Evolutionary conservation across 345 rosid genomes (phyloP), one percentile per base, ranked within the genome.

Genomic region (Melastoma malabathricum): DNA sequence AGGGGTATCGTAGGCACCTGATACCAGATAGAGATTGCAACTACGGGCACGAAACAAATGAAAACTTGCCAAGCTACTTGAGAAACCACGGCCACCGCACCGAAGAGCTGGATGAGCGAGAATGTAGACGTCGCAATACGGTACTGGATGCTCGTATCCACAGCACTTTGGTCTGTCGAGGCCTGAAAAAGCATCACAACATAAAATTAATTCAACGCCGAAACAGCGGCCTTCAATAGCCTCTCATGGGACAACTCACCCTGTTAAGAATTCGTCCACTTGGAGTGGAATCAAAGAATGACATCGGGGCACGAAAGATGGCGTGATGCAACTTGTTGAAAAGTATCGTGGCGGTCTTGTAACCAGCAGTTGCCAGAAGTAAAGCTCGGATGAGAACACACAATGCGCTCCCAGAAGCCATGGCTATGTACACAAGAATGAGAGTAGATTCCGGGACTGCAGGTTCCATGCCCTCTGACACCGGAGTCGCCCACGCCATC

Each of bases 1-100:
- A 43, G 10, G 23, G 57, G 14, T 15, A 29, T 5, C 22, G 61
- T 22, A 34, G 54, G 61, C 75, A 84, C 97, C 95, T 82, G 89
- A 61, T 77, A 83, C 95, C 84, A 83, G 55, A 85, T 55, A 62
- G 76, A 76, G 57, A 63, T 50, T 39, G 87, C 65, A 60, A 79
- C 64, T 31, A 77, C 75, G 4, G 95, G 97, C 50, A 89, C 71
- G 57, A 81, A 85, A 46, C 77, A 66, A 14, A 85, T 59, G 58
- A 89, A 83, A 46, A 89, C 72, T 63, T 80, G 82, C 93, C 95
- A 89, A 15, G 87, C 80, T 52, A 73, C 93, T 60, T 81, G 89
- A 50, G 89, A 81, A 85, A 83, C 81, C 56, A 89, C 83, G 13
- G 67, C 84, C 49, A 89, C 75, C 61, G 75, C 72, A 49, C 84